Base-by-base conservation (phyloP, 495 filamentous ascomycete genomes). In the Amorphotheca resinae region DNA sequence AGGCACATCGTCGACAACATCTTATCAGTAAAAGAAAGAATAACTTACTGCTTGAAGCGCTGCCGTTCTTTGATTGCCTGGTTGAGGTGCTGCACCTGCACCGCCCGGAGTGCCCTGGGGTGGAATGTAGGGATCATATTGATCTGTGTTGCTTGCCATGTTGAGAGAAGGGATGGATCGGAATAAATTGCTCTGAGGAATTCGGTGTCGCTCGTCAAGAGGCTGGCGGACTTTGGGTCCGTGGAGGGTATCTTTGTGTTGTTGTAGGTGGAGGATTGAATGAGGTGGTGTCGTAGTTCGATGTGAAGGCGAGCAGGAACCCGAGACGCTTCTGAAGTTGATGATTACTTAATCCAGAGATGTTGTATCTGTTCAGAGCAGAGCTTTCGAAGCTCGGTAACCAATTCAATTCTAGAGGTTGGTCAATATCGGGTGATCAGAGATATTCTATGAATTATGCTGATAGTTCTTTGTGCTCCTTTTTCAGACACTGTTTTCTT, bases 81-180 rank as follows among this genome's bases (percentile, higher is more conserved):
- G 43, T 18, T 31, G 36, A 35, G 45, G 21, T 38, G 45, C 33
- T 34, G 30, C 32, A 23, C 37, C 46, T 21, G 48, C 52, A 39
- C 50, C 17, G 53, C 45, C n/a, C 41, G 45, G 30, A n/a, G 32
- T 9, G 25, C 17, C 7, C 20, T 34, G 4, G 40, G 48, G 22
- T 33, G 54, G 51, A 39, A 57, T 53, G 23, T 57, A 54, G n/a
- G 54, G 54, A 49, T 57, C 54, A 50, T 57, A 57, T 34, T 28
- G 38, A 22, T 7, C 15, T 17, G 16, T 7, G 17, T 38, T 9
- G 16, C 22, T 12, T 9, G 38, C 22, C 38, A 40, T 40, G 25
- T 11, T 17, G 38, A 40, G 8, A 9, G 14, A 11, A 20, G 5
- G 5, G 32, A n/a, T 34, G 4, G 32, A 34, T 34, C 15, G 7